phyloP scores from a whole-genome alignment of 306 rosid genomes.

The Fragaria vesca region DNA sequence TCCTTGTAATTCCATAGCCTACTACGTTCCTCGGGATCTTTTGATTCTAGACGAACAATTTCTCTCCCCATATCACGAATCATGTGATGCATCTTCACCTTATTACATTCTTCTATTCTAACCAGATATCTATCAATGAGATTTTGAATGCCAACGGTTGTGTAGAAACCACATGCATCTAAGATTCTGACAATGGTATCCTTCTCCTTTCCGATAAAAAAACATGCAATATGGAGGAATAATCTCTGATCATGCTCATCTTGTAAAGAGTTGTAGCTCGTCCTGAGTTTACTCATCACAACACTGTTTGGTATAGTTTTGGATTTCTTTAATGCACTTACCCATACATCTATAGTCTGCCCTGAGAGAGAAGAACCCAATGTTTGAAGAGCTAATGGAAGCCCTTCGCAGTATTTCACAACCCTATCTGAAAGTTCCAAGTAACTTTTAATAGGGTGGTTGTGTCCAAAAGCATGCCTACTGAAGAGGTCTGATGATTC shows the following conservation, averaged over 20 bases:
- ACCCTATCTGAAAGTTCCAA: background rate
- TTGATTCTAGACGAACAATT: background rate
- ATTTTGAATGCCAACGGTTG: background rate
- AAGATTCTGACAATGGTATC: background rate
- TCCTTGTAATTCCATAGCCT: background rate
- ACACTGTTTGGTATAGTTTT: background rate
- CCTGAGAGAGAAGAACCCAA: constrained; percentile 3
- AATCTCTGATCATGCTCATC: background rate
- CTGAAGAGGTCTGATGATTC: background rate
- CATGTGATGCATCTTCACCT: background rate
- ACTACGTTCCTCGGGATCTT: background rate
- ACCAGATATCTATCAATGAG: background rate
- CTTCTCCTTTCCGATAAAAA: background rate
- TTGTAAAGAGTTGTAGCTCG: background rate
- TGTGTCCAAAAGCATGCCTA: background rate
- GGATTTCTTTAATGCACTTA: background rate
- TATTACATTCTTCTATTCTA: background rate
- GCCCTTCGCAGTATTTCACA: background rate
- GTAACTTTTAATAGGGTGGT: background rate
- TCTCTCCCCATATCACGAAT: background rate
- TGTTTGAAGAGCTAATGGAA: background rate
- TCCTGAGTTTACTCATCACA: background rate
- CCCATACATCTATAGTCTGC: background rate
- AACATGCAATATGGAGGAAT: constrained; percentile 11
- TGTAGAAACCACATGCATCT: background rate